Evolutionary conservation across 306 rosid species (phyloP), one percentile per base, ranked within the genome.

Genomic region (Prunus dulcis): DNA sequence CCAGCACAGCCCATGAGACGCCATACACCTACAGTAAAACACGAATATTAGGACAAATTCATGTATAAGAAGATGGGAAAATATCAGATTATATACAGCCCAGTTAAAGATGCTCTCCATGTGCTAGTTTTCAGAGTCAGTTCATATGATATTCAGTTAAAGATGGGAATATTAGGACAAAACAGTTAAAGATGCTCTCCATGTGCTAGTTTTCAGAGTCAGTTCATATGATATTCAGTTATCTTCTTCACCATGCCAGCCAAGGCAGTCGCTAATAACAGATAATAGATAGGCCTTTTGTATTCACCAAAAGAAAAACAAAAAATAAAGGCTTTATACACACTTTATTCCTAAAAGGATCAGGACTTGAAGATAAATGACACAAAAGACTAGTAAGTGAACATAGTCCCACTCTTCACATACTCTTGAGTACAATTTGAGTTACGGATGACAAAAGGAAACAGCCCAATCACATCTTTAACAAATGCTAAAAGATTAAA

Each of bases 1-100:
- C 97, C 69, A 95, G 83, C 76, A 84, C 96, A 1, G 69, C 8
- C 99, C 99, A 95, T 20, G 99, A 95, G 77, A 95, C 32, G 71
- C 91, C 99, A 80, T 95, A 90, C 65, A 92, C 92, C 99, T 92
- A 74, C 55, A 71, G 49, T 75, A 53, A 76, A 22, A 61, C 55
- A 49, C 20, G 5, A 25, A 73, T 61, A 9, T 61, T 60, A 6
- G 57, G 69, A 3, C 43, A 58, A 22, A 45, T 18, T 22, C 14
- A 18, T 25, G 46, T 52, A 23, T 0, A 18, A 73, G 15, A 27
- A 73, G 15, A 71, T 56, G 18, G 34, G 55, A 28, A 41, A 72
- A 38, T 12, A 56, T 28, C 66, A 56, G 13, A 18, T 14, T 14
- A 61, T n/a, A 20, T n/a, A 71, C 10, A 56, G 2, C n/a, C 75